Evolutionary conservation across 768 basidiomycete species (phyloP), one percentile per base, ranked within the genome.

Genomic region (Leccinum barrowsii): DNA sequence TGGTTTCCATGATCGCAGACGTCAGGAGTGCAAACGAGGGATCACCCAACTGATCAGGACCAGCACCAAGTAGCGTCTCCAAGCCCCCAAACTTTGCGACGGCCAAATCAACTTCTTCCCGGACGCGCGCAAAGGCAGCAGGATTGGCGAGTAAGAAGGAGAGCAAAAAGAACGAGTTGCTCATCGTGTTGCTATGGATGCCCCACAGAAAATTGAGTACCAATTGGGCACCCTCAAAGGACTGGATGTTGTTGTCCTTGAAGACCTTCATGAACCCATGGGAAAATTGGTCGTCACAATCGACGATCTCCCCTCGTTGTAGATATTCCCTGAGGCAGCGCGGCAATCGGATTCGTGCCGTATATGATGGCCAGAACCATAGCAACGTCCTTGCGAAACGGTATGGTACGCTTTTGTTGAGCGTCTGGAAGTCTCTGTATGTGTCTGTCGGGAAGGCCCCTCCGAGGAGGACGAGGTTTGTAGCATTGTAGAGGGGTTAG

Each of bases 41-140:
- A 35, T 65, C 54, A 10, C 67, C 67, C 55, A 70, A 8, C 21
- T 49, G 24, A 5, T 58, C 55, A 0, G 65, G 65, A 40, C 26
- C 59, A 2, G 56, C 60, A 5, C 50, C 56, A 0, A 69, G 54
- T 2, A 70, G 50, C 12, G 22, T 26, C 19, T 62, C 63, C 49
- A 70, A 49, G 47, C 32, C 42, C 2, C 65, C 56, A 1, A 52
- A 65, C 8, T 34, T 61, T 28, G 57, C 26, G 6, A 70, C 52
- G 1, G 61, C 65, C 6, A 15, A 21, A 40, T 84, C 82, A 12
- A 84, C 68, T 58, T 85, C 80, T 4, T 71, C 68, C 2, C 78
- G 78, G 5, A 83, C 73, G 52, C 75, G 78, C 28, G 74, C 72
- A 68, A 82, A 71, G 1, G 72, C 76, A n/a, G 70, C 66, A 0